Evolutionary conservation across 352 stramenopile species (phyloP).

Genomic region (Saprolegnia parasitica): DNA sequence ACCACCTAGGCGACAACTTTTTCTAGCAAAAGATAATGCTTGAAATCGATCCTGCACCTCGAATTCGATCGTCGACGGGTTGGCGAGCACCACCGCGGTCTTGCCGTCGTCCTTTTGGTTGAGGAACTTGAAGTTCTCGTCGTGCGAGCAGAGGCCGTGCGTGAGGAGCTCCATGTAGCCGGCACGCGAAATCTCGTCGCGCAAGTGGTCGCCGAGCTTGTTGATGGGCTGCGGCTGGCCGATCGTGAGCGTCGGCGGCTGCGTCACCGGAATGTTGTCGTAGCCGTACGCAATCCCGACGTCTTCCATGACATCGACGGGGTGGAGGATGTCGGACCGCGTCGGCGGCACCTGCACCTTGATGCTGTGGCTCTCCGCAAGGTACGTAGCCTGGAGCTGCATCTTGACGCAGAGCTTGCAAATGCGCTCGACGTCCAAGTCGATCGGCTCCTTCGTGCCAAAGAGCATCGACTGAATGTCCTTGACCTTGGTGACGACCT

Average conservation of each 20-base stretch:
- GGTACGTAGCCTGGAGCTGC: slow-evolving; percentile 89
- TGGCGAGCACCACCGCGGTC: slow-evolving; percentile 93
- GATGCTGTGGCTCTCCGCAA: slow-evolving; percentile 64
- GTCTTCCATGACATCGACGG: slow-evolving; percentile 99
- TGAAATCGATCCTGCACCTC: too few species aligned
- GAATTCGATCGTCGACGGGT: slow-evolving; percentile 99
- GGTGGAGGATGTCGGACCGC: slow-evolving; percentile 97
- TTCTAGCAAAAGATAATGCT: slow-evolving; percentile 8
- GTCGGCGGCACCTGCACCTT: slow-evolving; percentile 95
- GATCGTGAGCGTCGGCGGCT: slow-evolving; percentile 94
- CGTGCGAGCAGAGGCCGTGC: slow-evolving; percentile 94
- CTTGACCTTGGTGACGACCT: slow-evolving; percentile 75
- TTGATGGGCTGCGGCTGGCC: slow-evolving; percentile 96
- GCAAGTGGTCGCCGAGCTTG: slow-evolving; percentile 95
- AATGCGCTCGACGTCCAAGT: slow-evolving; percentile 86
- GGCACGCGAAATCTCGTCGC: slow-evolving; percentile 96
- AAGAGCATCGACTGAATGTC: slow-evolving; percentile 88
- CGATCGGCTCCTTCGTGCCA: slow-evolving; percentile 58
- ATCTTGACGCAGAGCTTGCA: slow-evolving; percentile 97
- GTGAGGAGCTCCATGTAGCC: slow-evolving; percentile 98
- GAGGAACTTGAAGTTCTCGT: slow-evolving; percentile 97
- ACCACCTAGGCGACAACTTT: slow-evolving; percentile 59
- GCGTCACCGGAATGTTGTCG: slow-evolving; percentile 97
- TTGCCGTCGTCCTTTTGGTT: slow-evolving; percentile 75
- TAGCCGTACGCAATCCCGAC: slow-evolving; percentile 99